Evolutionary conservation across 1,284 basidiomycete species (phyloP), one percentile per base, ranked within the genome.

Genomic region (Sanghuangporus baumii): DNA sequence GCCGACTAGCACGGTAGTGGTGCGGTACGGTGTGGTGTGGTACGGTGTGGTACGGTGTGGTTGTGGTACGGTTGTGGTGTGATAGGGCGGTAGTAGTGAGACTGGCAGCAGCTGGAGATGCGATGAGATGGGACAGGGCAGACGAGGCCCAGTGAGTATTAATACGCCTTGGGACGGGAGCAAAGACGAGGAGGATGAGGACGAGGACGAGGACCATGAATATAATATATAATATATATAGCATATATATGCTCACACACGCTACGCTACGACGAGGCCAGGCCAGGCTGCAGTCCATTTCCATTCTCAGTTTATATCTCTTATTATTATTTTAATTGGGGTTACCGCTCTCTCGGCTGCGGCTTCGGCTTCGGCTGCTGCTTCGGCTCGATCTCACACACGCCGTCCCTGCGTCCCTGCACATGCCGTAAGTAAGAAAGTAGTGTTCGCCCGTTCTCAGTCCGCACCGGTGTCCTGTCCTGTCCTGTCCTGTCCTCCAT

Each of bases 131-230:
- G 38, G 36, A 36, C 6, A 20, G 54, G 14, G 34, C 36, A 31
- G 36, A 16, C 14, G 54, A 31, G n/a, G n/a, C n/a, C n/a, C n/a
- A n/a, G n/a, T 11, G 50, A 31, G 51, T 26, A 14, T 23, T 12
- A 31, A 26, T 52, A 56, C 55, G n/a, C n/a, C n/a, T n/a, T n/a
- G n/a, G n/a, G n/a, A n/a, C n/a, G 55, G 55, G 55, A 56, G 55
- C 55, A 56, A 56, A 56, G 55, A 36, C 34, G 6, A 46, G 1
- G 16, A n/a, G n/a, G n/a, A n/a, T n/a, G n/a, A n/a, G n/a, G n/a
- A n/a, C n/a, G n/a, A n/a, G n/a, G n/a, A n/a, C n/a, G n/a, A n/a
- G n/a, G n/a, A n/a, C n/a, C n/a, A n/a, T n/a, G n/a, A n/a, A n/a
- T n/a, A n/a, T n/a, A n/a, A n/a, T n/a, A n/a, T n/a, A n/a, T n/a